Base-by-base conservation (phyloP, 805 yeast genomes). In the Lipomyces lipofer region DNA sequence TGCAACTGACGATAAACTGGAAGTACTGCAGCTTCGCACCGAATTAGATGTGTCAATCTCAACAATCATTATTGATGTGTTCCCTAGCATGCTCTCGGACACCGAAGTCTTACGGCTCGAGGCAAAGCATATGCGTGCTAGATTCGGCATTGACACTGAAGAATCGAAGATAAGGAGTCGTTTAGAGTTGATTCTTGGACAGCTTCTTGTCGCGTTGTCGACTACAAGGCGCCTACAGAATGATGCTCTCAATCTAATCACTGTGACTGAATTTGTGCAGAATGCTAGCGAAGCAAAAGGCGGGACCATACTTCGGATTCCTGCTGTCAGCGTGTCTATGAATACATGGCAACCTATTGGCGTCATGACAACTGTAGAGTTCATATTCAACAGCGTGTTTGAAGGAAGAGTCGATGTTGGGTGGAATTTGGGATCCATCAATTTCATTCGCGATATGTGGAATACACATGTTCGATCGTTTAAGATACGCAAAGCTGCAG, bases 371-470 rank as follows among this genome's bases (percentile, higher is more conserved):
- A 58, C 75, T 3, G 79, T 94, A 40, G 85, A 86, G 63, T 89
- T 84, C 65, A 73, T 77, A 1, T 94, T 80, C 68, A 77, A 76
- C 43, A 83, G 94, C 47, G 75, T 83, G 1, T 89, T 94, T 73
- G 95, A 88, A 7, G 97, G 96, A 25, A 82, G 88, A 13, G 94
- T 94, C 36, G 95, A 89, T 56, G 83, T 94, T 1, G 79, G 88
- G 46, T 94, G 99, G 99, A 94, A 94, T 67, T 72, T 94, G 27
- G 97, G 98, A 0, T 85, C 96, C 0, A 84, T 94, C 17, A 88
- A 86, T 64, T 89, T 89, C 60, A 88, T 94, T 30, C 76, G 95
- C 32, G 96, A 89, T 64, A 90, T 94, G 96, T 86, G 91, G 84
- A 79, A 89, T 12, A 80, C 90, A 2, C 97, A 94, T 71, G 83